Base-by-base conservation (phyloP, 345 rosid genomes). In the Salix exigua region DNA sequence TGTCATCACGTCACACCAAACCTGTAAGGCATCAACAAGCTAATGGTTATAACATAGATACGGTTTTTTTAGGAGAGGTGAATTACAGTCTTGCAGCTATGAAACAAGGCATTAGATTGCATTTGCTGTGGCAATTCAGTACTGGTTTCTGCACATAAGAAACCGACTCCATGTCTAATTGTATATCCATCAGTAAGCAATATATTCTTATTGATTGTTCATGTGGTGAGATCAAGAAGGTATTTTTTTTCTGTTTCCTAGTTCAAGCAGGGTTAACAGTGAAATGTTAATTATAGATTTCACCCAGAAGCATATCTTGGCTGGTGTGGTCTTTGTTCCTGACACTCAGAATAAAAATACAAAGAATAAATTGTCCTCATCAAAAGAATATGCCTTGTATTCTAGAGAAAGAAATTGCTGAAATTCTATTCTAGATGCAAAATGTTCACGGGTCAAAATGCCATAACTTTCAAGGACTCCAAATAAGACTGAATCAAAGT, bases 401-500 rank as follows among this genome's bases (percentile, higher is more conserved):
- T 26, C 25, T 21, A 69, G 68, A 67, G 26, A 44, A 68, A 25
- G 10, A 33, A 17, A 51, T 53, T 50, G 23, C 46, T 31, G 33
- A 75, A 66, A 66, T 50, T 68, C 30, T 33, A 44, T 44, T 46
- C 35, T 21, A 33, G 38, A 78, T 72, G 74, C 72, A 72, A 37
- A 16, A 23, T 16, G 7, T 35, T 6, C 8, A 9, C 0, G 40
- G 30, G 55, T 26, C 69, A 53, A 12, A 72, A 18, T 72, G 68
- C 33, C 7, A 33, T 30, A 5, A 53, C 7, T 37, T 68, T 37
- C 66, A 69, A 42, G 63, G 69, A 7, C 65, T 62, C 21, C 17
- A 69, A 37, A 8, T 35, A 42, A 71, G 77, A 63, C 83, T 28
- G 35, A 68, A 53, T 81, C 77, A 77, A 77, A 68, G 80, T 81